Conservation (phyloP, 768 basidiomycete species). For the Pleurotus tuber-regium region DNA sequence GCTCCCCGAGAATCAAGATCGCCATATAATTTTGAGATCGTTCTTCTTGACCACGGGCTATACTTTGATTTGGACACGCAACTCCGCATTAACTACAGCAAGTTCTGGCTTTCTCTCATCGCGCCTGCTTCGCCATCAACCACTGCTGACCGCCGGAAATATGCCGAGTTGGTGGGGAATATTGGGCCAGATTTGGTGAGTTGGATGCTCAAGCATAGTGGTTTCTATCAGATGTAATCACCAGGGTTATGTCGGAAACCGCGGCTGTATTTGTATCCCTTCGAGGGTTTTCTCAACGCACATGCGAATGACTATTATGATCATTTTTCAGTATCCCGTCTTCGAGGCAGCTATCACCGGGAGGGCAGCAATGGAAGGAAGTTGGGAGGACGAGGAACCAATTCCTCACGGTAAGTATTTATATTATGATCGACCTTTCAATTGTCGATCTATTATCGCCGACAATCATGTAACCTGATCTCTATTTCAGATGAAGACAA, state of each 20-base stretch:
- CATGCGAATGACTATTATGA: too few relatives aligned
- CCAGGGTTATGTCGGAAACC: too few relatives aligned
- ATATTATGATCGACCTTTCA: too few relatives aligned
- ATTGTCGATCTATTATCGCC: too few relatives aligned
- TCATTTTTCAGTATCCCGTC: conserved; percentile 88
- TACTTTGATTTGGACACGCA: conserved; percentile 88
- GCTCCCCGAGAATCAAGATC: conserved; percentile 60
- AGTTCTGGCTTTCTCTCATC: conserved; percentile 90
- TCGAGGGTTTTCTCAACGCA: too few relatives aligned
- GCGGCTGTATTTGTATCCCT: too few relatives aligned
- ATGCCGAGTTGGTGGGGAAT: conserved; percentile 89
- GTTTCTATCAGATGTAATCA: too few relatives aligned
- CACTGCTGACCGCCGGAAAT: conserved; percentile 71
- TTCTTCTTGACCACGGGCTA: conserved; percentile 89
- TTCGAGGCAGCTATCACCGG: conserved; percentile 96
- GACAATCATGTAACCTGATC: too few relatives aligned
- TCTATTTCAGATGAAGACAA: too few relatives aligned
- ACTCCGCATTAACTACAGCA: conserved; percentile 80
- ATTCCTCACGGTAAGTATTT: conserved; percentile 21
- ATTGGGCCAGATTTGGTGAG: conserved; percentile 82
- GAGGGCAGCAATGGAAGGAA: conserved; percentile 66
- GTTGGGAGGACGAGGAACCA: conserved; percentile 43
- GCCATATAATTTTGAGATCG: conserved; percentile 95
- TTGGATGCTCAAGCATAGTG: conserved; percentile 12
- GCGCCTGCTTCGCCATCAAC: conserved; percentile 64